Base-by-base conservation (phyloP, 177 flowering plant species). In the Vitis hybrid region DNA sequence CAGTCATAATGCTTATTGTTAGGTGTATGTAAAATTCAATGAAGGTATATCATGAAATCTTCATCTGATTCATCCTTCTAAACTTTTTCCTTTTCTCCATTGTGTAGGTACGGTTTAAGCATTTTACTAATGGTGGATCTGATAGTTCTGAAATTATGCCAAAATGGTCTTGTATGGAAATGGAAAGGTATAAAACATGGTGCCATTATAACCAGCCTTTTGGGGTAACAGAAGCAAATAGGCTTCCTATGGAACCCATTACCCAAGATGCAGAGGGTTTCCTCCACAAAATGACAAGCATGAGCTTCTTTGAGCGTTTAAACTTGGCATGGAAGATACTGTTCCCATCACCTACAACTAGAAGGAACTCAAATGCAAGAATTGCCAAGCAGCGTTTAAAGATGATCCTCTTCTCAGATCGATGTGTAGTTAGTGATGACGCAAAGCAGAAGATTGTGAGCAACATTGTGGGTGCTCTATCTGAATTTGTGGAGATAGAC, bases 381-480 rank as follows among this genome's bases (percentile, higher is more conserved):
- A 87, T 90, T 18, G 99, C 99, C 61, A 93, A 95, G 80, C 97
- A 95, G 76, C 87, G 98, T 1, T 73, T 95, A 69, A 90, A 92
- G 86, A 95, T 95, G 99, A 95, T 95, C 65, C 96, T 95, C 71
- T 95, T 90, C 86, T 94, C 99, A 19, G 99, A 95, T 59, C 78
- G 99, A 53, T 95, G 99, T 80, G 97, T 92, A 44, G 98, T 95
- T 22, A 95, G 92, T 66, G 97, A 95, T 53, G 96, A 93, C 76
- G 99, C 99, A 15, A 95, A 93, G 67, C 85, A 70, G 78, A 89
- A 80, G 79, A 95, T 95, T 52, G 98, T 95, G 44, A 84, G 78
- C 73, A 93, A 89, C 77, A 82, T 95, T 31, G 94, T 95, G 33
- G 85, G 75, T 49, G 86, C 94, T 63, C 71, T 95, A 31, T 95